Base-by-base conservation (phyloP, 23 red algal species). In the Gracilaria domingensis region DNA sequence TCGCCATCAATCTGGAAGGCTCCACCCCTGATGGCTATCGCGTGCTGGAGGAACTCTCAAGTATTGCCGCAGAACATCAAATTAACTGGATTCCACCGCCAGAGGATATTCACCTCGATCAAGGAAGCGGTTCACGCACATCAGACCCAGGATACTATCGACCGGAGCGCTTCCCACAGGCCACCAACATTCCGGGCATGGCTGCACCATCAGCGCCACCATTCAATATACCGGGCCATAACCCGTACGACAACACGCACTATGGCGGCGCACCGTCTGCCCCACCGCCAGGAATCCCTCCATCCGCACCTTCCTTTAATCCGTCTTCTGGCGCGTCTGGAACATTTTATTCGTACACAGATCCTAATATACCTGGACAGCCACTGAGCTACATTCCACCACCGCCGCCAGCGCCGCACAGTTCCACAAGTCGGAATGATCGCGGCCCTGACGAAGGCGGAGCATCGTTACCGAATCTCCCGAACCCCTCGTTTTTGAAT, bases 1-100 rank as follows among this genome's bases (percentile, higher is more conserved):
- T 89, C 7, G 85, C 85, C 8, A 35, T 66, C 33, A 89, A 18
- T 7, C 32, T 89, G 71, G 70, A 78, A 40, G 71, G 69, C 13
- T 57, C 54, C 9, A 57, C 85, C 6, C 85, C 85, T 23, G 85
- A 89, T 54, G 85, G 85, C 32, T 89, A 79, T 36, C 85, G 74
- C 9, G 60, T 89, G 3, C 26, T 89, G 18, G 62, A 89, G 48
- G 85, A 89, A 36, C 71, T 89, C 17, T 39, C 48, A 28, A 78
- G 71, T 28, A 89, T 89, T 71, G 85, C 85, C 17, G 62, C 53
- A 21, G 85, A 89, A 17, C 53, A 61, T 47, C 34, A 77, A 8
- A 56, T 89, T 50, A 80, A 57, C 33, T 89, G 85, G 85, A 77
- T 80, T 44, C 85, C 85, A 14, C 85, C 85, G 51, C 85, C 85